A percentile compares a stretch with the other conserved stretches of the same genome.
Conservation (phyloP, 805 yeast genomes). For the Maudiozyma serrabonitensis region DNA sequence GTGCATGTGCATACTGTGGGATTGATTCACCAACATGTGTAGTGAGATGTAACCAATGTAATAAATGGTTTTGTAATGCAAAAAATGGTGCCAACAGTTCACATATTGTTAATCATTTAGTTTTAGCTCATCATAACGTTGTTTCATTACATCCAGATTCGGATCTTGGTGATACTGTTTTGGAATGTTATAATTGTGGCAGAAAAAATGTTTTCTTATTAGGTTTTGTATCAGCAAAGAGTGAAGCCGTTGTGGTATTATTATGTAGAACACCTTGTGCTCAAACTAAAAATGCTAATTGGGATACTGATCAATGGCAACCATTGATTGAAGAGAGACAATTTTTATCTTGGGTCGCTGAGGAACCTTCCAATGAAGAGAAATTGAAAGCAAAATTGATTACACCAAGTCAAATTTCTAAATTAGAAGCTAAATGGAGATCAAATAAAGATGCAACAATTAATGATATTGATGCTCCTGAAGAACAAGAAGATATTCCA, state of each 20-base stretch:
- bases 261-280: slow-evolving; percentile 87
- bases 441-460: slow-evolving; percentile 60
- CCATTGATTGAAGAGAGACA: slow-evolving; percentile 72
- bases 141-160: slow-evolving; percentile 72
- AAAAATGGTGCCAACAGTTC: slow-evolving; percentile 50
- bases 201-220: slow-evolving; percentile 65
- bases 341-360: slow-evolving; percentile 74
- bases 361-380: slow-evolving; percentile 58
- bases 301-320: slow-evolving; percentile 89
- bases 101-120: slow-evolving; percentile 80
- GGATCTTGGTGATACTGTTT: slow-evolving; percentile 73
- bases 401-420: slow-evolving; percentile 53
- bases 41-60: slow-evolving; percentile 66
- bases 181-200: slow-evolving; percentile 91
- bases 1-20: slow-evolving; percentile 62
- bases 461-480: slow-evolving; percentile 49
- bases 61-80: slow-evolving; percentile 86
- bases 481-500: slow-evolving; percentile 47
- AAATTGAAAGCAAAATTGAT: slow-evolving; percentile 45
- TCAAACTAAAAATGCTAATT: slow-evolving; percentile 58
- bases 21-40: slow-evolving; percentile 53
- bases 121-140: slow-evolving; percentile 63
- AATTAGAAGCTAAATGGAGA: slow-evolving; percentile 77
- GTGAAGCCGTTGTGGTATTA: slow-evolving; percentile 77
- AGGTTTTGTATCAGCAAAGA: slow-evolving; percentile 82